phyloP scores from a whole-genome alignment of 2,329 filamentous ascomycete species.

The Aureobasidium leucospermi region DNA sequence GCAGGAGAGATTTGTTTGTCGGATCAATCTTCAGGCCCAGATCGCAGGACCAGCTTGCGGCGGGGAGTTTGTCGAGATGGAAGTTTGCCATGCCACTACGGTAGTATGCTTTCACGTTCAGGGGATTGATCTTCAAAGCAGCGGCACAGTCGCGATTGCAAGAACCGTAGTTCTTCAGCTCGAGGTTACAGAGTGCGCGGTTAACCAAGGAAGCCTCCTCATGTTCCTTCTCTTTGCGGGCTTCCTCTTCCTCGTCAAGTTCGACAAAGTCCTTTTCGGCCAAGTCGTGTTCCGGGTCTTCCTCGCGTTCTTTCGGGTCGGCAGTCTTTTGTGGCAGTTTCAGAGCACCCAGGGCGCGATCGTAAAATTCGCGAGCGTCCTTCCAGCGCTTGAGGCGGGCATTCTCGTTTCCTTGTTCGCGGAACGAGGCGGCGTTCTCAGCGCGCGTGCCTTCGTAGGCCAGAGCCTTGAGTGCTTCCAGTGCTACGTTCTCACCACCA shows the following conservation, averaged over 20 bases:
- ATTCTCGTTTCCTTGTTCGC: conserved; percentile 85
- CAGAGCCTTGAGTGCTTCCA: conserved; percentile 82
- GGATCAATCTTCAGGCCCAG: conserved; percentile 67
- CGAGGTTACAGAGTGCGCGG: conserved; percentile 81
- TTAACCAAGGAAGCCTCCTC: conserved; percentile 78
- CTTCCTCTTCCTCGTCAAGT: conserved; percentile 54
- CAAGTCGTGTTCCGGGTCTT: conserved; percentile 40
- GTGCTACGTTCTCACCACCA: conserved; percentile 67
- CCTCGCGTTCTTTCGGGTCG: conserved; percentile 32
- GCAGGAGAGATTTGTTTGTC: conserved; percentile 58
- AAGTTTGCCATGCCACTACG: conserved; percentile 73
- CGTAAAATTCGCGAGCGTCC: conserved; percentile 88
- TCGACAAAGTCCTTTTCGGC: conserved; percentile 27
- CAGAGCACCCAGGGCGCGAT: conserved; percentile 72
- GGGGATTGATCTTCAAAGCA: conserved; percentile 68
- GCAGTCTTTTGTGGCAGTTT: conserved; percentile 51
- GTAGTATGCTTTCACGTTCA: conserved; percentile 86
- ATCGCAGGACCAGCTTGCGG: conserved; percentile 73
- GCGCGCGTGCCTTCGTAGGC: conserved; percentile 86
- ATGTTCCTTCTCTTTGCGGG: conserved; percentile 52
- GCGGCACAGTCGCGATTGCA: conserved; percentile 79
- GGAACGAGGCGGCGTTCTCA: conserved; percentile 78
- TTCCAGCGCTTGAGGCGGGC: conserved; percentile 66
- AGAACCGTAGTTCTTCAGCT: conserved; percentile 79
- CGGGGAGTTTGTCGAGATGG: conserved; percentile 66